Evolutionary conservation across 2,329 filamentous ascomycete species (phyloP).

Genomic region (Fusarium domesticum): DNA sequence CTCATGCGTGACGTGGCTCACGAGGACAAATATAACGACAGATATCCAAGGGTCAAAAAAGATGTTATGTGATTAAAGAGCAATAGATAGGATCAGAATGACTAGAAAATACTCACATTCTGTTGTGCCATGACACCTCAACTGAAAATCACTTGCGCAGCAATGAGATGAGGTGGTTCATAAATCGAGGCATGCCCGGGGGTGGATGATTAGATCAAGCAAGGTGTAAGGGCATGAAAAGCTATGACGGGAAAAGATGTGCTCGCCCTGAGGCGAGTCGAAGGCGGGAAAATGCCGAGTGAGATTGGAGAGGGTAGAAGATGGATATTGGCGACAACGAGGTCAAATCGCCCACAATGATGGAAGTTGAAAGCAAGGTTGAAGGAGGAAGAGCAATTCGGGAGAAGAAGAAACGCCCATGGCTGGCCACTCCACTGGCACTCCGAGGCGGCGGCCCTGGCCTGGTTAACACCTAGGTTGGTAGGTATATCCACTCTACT

Average conservation of each 20-base stretch:
- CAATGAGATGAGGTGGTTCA: conserved; percentile 34
- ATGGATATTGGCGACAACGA: conserved; percentile 22
- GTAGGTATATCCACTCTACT: conserved; percentile 34
- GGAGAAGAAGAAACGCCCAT: conserved; percentile 41
- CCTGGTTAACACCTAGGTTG: conserved; percentile 35
- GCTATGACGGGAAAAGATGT: conserved; percentile 6
- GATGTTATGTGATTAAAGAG: conserved; percentile 16
- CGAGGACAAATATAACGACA: conserved; percentile 10
- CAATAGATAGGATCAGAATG: conserved; percentile 16
- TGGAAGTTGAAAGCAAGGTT: conserved; percentile 33
- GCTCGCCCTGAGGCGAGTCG: conserved; percentile 3
- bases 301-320: conserved; percentile 1
- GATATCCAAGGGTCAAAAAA: conserved; percentile 10
- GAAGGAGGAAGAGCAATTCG: conserved; percentile 36
- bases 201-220: conserved; percentile 24
- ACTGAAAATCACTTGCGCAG: conserved; percentile 34
- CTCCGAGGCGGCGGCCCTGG: conserved; percentile 38
- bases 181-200: conserved; percentile 33
- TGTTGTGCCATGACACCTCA: conserved; percentile 39
- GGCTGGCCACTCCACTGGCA: conserved; percentile 28
- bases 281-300: conserved; percentile 1
- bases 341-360: conserved; percentile 28
- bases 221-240: conserved; percentile 18
- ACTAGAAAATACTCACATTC: conserved; percentile 32
- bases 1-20: conserved; percentile 14